Conservation (phyloP, 2,329 filamentous ascomycete genomes). For the Aureobasidium zeae region DNA sequence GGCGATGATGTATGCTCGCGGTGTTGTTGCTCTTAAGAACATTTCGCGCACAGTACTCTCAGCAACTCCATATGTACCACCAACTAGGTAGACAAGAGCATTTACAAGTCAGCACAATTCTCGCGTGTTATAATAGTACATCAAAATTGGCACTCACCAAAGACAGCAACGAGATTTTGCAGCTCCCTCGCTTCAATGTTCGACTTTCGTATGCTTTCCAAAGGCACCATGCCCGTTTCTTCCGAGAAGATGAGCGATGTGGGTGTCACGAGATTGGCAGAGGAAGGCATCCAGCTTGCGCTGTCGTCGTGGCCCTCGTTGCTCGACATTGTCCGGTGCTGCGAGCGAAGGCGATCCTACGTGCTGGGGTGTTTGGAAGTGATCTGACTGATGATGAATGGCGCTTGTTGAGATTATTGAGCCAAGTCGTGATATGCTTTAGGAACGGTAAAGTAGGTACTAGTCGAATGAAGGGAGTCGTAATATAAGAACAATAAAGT, state of each 20-base stretch:
- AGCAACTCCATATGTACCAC: constrained; percentile 37
- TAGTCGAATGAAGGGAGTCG: too few relatives aligned
- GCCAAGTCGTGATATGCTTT: too few relatives aligned
- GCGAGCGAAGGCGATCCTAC: too few relatives aligned
- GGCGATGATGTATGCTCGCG: constrained; percentile 37
- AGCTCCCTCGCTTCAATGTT: constrained; percentile 25
- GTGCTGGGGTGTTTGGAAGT: too few relatives aligned
- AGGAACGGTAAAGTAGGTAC: too few relatives aligned
- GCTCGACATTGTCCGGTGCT: constrained; percentile 4
- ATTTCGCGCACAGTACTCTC: constrained; percentile 36
- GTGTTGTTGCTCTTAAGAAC: constrained; percentile 31
- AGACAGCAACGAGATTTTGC: constrained; percentile 28
- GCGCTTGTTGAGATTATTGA: too few relatives aligned
- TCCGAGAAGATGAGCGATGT: constrained; percentile 19
- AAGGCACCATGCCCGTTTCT: constrained; percentile 17
- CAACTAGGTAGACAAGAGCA: constrained; percentile 23
- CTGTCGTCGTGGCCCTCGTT: constrained; percentile 3
- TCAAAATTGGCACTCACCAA: constrained; percentile 20
- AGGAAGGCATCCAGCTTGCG: constrained; percentile 6
- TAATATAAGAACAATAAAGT: too few relatives aligned
- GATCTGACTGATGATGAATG: too few relatives aligned
- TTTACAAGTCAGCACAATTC: background rate
- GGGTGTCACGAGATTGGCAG: constrained; percentile 5
- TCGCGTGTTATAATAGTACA: too few relatives aligned
- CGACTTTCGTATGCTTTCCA: constrained; percentile 25